Evolutionary conservation across 768 basidiomycete genomes (phyloP), one percentile per base, ranked within the genome.

Genomic region (Lepiota brunneoincarnata): DNA sequence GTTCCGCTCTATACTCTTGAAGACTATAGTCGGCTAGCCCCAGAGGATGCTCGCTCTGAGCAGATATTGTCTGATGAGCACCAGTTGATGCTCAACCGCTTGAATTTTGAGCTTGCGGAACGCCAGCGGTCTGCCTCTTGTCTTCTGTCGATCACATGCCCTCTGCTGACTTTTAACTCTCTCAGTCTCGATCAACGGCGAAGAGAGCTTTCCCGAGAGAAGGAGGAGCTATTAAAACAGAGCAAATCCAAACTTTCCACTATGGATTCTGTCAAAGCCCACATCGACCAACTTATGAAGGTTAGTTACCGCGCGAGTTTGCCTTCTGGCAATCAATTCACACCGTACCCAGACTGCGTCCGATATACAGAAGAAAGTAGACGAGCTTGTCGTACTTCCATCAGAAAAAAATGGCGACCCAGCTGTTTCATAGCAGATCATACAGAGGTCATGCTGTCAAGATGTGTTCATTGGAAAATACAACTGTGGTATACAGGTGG

Each of bases 81-180:
- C 69, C 86, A 91, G 59, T 79, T 93, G 36, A 92, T 93, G 89
- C 80, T 94, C 57, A 92, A 86, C 64, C 84, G 91, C 49, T 75
- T 95, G 40, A 86, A 83, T 66, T 93, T 94, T 60, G 93, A 95
- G 69, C 83, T 93, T 31, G 81, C 81, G 28, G 93, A 94, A 72
- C 86, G 93, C 49, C 89, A 93, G 72, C 80, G 93, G 93, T 92
- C 64, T 51, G 73, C 59, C 37, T 18, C 20, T 38, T 41, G 58
- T 57, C 34, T 51, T 54, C 35, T 51, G 31, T 44, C 50, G 11
- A 41, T 51, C 40, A 50, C 35, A 42, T 41, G 42, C 5, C 31
- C 11, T 28, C 10, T 39, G 17, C 17, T 17, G 4, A 34, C n/a
- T 24, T 17, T 11, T 47, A 23, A 28, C 42, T 40, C 31, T 44